Base-by-base conservation (phyloP, 2,329 filamentous ascomycete species). In the Daldinia sp. region DNA sequence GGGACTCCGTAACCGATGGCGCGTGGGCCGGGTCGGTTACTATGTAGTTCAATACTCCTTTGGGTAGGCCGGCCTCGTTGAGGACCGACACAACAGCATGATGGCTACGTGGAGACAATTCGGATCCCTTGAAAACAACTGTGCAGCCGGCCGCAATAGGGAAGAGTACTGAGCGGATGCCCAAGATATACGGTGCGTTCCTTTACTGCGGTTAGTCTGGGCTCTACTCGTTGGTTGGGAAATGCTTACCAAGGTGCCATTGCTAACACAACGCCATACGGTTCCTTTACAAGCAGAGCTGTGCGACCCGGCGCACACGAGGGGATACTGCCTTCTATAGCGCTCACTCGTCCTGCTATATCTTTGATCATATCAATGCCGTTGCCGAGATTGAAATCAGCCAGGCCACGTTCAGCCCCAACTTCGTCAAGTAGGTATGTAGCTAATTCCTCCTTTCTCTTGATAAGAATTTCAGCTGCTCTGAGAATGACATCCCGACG, bases 81-180 rank as follows among this genome's bases (percentile, higher is more conserved):
- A 90, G 82, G 56, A 89, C 79, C 41, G 83, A 82, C n/a, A 84
- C 83, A 23, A 91, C 81, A 35, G 83, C 82, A 80, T 86, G 87
- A 78, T 87, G 88, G 18, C 82, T 84, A 61, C 85, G 84, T 2
- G 89, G 89, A 6, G 86, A 83, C 26, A 85, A 76, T 75, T 91
- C 89, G 1, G 87, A 87, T 20, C 87, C 88, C 76, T 91, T 91
- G 28, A 91, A 78, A 1, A 92, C 83, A n/a, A 85, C 82, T 0
- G 89, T 90, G 76, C 90, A 90, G 20, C 89, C 89, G 0, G 85
- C 87, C 9, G 92, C 92, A 7, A 92, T 80, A 3, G 90, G 87
- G 65, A 84, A 83, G 15, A 84, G 78, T 48, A 89, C 85, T 1
- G 80, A 71, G 13, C 82, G 78, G 10, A 80, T 73, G 2, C 81